Evolutionary conservation across 129 eudicot species (phyloP), one percentile per base, ranked within the genome.

Genomic region (Chrysanthemum seticuspe): DNA sequence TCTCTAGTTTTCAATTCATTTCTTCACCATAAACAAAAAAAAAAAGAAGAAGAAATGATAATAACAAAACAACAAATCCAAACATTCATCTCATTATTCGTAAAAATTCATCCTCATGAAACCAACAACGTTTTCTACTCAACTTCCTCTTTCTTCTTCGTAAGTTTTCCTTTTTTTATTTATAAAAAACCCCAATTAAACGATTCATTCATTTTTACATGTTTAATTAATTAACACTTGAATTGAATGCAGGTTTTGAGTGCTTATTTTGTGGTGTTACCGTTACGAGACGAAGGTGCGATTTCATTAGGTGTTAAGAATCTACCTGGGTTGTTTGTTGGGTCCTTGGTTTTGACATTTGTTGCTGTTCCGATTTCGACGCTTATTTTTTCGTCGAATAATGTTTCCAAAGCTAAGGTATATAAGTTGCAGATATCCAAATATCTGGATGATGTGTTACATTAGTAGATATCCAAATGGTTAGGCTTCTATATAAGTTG

Each of bases 251-350:
- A 92, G 98, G 85, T 89, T 64, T 82, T 92, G 68, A 89, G 96
- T 72, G 98, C 98, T 0, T 92, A 92, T 74, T 92, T 92, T 67
- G 96, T 89, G 67, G 86, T 92, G 6, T 85, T 92, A 58, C 98
- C 98, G 6, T 85, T 92, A 73, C 89, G 98, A 12, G 98, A 92
- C 79, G 98, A 92, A 89, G 98, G 96, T 11, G 98, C 95, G 3
- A 83, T 92, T 13, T 92, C 98, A 1, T 73, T 92, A 68, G 98
- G 98, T 36, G 71, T 92, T 62, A 78, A 70, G 21, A 85, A 83
- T 60, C 89, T 92, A 29, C 98, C 98, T 48, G 84, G 87, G 8
- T 85, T 92, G 36, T 92, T 92, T 74, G 81, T 85, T 6, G 98
- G 90, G 19, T 92, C 98, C 1, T 84, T 92, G 86, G 25, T 89